phyloP scores from a whole-genome alignment of 192 early-diverging fungal species.

The Funneliformis mosseae region DNA sequence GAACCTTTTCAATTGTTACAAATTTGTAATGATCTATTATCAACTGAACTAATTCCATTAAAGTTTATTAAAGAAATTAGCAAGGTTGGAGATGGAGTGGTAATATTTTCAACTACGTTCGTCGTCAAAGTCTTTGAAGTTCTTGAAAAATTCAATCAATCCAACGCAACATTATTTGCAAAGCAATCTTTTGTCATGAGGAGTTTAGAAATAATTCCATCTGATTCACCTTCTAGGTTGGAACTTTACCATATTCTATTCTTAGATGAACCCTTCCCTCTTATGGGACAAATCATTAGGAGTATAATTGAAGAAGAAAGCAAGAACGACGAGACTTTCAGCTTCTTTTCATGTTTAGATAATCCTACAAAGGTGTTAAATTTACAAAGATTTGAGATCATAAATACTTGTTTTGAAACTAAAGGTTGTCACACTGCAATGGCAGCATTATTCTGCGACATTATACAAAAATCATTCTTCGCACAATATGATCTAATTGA shows the following conservation, averaged over 20 bases:
- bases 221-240: constrained; percentile 12
- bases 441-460: constrained; percentile 32
- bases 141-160: neutral
- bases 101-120: constrained; percentile 5
- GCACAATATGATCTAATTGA: neutral
- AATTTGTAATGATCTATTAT: constrained; percentile 32
- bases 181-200: constrained; percentile 10
- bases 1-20: constrained; percentile 26
- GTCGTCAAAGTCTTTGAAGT: constrained; percentile 1
- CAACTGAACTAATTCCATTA: constrained; percentile 1
- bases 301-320: constrained; percentile 24
- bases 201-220: constrained; percentile 23
- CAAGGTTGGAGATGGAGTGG: neutral
- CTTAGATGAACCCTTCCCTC: constrained; percentile 24
- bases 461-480: constrained; percentile 30
- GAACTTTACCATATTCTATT: constrained; percentile 29
- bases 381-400: constrained; percentile 12
- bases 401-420: constrained; percentile 11
- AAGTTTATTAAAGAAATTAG: neutral
- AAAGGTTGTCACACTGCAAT: neutral
- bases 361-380: neutral
- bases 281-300: constrained; percentile 15
- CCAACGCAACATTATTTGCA: neutral
- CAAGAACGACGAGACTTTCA: neutral
- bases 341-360: neutral